phyloP scores from a whole-genome alignment of 2,329 filamentous ascomycete genomes.

The Colletotrichum neosansevieriae region DNA sequence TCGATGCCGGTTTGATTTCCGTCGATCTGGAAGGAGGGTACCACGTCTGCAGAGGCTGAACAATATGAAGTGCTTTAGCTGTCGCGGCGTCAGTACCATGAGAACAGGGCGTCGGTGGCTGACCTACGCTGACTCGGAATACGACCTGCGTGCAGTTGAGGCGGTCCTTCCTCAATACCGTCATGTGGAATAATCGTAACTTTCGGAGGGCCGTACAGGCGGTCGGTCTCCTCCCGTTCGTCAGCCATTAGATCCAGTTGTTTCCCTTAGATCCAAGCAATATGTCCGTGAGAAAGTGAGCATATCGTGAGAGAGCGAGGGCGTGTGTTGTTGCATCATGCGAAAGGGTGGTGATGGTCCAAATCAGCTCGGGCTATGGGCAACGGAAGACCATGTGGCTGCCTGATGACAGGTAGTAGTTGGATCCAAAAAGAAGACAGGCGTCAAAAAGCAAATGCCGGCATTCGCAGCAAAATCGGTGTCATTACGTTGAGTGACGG shows the following conservation, averaged over 20 bases:
- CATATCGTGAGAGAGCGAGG: constrained; percentile 36
- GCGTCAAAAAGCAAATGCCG: constrained; percentile 25
- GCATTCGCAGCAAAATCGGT: constrained; percentile 23
- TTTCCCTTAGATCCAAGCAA: constrained; percentile 35
- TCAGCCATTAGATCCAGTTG: constrained; percentile 38
- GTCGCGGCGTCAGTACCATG: not conserved
- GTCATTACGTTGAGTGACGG: constrained; percentile 22
- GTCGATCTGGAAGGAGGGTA: constrained; percentile 24
- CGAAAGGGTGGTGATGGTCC: constrained; percentile 4
- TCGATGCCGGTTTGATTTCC: constrained; percentile 16
- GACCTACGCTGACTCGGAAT: constrained; percentile 34
- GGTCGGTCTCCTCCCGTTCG: constrained; percentile 37
- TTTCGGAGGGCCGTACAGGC: constrained; percentile 40
- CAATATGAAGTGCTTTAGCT: constrained; percentile 28
- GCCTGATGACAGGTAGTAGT: not conserved
- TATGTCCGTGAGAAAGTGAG: constrained; percentile 26
- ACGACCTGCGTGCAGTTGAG: constrained; percentile 36
- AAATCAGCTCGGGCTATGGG: constrained; percentile 2
- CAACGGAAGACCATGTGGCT: constrained; percentile 21
- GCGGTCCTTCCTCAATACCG: constrained; percentile 35
- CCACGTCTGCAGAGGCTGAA: constrained; percentile 24
- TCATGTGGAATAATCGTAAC: constrained; percentile 39
- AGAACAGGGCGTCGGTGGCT: not conserved
- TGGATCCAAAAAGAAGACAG: constrained; percentile 2
- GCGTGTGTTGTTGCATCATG: constrained; percentile 38